Evolutionary conservation across 2,329 filamentous ascomycete genomes (phyloP), one percentile per base, ranked within the genome.

Genomic region (Neospermospora avenae): DNA sequence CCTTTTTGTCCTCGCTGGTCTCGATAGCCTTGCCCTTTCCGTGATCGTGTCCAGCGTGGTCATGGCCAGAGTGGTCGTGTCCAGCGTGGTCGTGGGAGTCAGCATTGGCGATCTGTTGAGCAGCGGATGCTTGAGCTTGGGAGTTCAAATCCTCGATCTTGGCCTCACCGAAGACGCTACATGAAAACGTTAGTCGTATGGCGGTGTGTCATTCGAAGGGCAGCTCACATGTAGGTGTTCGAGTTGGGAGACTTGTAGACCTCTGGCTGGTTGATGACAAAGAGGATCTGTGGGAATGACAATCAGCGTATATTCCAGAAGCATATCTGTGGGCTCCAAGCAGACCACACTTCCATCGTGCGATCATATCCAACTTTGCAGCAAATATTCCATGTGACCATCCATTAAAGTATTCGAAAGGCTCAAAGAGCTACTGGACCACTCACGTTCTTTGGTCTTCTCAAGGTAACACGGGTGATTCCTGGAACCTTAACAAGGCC

Each of bases 71-170:
- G 71, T 80, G 77, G 69, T 80, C 80, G 69, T 81, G 79, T 70
- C 81, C 80, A 64, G 83, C 83, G 64, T 73, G 71, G 60, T 73
- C 71, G 64, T 73, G 69, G 60, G 76, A 75, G 71, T 86, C 88
- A 73, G 84, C 84, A 68, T 87, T 87, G 72, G 92, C 92, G 71
- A 99, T 90, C 82, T 97, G 93, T 81, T 96, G 91, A 72, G 93
- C 93, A 72, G 95, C 95, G 70, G 90, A 91, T 73, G 93, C 91
- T 83, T 98, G 95, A 73, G 93, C 93, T 76, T 93, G 91, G 73
- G 95, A 96, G 88, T 98, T 99, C 74, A 98, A 85, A 80, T 99
- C 96, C 86, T 99, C 95, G 69, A 99, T 98, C 90, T 99, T 99
- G 76, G 96, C 95, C 85, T 99, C 96, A 78, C 95, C 95, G 77